A percentile compares a stretch with the other conserved stretches of the same genome.
These are phyloP conservation scores for Aspergillus puulaauensis DNA, from an alignment of 2,329 filamentous ascomycete genomes.

Conservation along the genomic window DNA sequence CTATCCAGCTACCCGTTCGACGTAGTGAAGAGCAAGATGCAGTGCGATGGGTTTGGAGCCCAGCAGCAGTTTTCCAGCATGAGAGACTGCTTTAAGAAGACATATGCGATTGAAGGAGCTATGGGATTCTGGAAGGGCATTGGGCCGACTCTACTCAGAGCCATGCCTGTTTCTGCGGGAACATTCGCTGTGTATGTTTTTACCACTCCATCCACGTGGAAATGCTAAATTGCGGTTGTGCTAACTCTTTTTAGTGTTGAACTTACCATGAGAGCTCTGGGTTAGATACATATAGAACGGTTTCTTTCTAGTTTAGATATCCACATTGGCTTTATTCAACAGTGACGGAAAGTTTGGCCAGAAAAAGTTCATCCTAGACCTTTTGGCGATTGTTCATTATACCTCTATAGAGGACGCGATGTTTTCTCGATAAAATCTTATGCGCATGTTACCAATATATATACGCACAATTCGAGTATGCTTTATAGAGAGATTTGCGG, in stretches of 20 bases:
- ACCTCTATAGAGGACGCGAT: background rate
- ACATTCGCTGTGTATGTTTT: conserved; percentile 78
- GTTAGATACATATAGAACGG: conserved; percentile 24
- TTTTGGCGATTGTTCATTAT: background rate
- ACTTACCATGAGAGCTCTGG: conserved; percentile 47
- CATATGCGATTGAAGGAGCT: conserved; percentile 71
- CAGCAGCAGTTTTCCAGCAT: conserved; percentile 74
- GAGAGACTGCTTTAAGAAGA: conserved; percentile 86
- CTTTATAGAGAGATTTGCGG: background rate
- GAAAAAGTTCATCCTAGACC: conserved; percentile 4
- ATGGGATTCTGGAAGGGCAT: conserved; percentile 94
- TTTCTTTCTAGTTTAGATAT: conserved; percentile 9
- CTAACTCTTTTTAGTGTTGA: conserved; percentile 40
- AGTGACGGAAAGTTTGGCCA: conserved; percentile 4
- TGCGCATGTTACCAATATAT: background rate
- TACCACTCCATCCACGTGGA: background rate
- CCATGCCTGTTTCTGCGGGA: conserved; percentile 96
- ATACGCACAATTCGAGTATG: background rate
- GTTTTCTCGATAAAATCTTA: background rate
- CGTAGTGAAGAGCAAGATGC: conserved; percentile 99
- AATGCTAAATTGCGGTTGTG: background rate
- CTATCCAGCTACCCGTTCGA: conserved; percentile 91
- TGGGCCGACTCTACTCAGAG: conserved; percentile 83
- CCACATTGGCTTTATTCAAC: conserved; percentile 5
- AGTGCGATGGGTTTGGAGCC: conserved; percentile 85